phyloP scores from a whole-genome alignment of 495 filamentous ascomycete species.

The Hypoxylon crocopeplum region DNA sequence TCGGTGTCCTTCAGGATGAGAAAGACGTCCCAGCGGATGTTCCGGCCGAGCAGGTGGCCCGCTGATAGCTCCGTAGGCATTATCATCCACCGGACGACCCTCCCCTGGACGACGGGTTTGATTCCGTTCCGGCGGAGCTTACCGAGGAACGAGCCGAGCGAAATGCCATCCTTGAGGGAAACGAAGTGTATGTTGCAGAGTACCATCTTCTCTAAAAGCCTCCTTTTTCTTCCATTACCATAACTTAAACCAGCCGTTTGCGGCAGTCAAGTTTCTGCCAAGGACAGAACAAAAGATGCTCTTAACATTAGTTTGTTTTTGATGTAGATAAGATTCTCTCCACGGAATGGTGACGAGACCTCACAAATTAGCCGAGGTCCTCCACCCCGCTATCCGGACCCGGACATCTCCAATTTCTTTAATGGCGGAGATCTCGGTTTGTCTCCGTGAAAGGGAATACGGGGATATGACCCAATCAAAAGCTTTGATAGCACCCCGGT shows the following conservation, averaged over 20 bases:
- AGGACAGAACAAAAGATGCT: too few relatives aligned
- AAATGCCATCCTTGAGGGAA: conserved; percentile 39
- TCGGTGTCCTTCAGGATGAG: conserved; percentile 52
- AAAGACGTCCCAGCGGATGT: conserved; percentile 63
- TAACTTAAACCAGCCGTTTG: too few relatives aligned
- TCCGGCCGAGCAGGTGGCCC: conserved; percentile 52
- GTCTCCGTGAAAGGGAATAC: too few relatives aligned
- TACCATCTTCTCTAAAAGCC: conserved; percentile 46
- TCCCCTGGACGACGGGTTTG: conserved; percentile 53
- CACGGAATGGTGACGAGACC: background rate
- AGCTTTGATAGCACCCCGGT: too few relatives aligned
- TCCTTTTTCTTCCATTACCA: background rate
- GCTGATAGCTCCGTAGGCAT: conserved; percentile 58
- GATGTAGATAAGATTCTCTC: too few relatives aligned
- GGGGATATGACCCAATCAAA: too few relatives aligned
- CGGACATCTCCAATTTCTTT: background rate
- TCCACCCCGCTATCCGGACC: conserved; percentile 1
- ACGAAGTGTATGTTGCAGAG: conserved; percentile 55
- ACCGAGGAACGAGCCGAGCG: conserved; percentile 49
- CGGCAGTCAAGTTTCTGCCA: too few relatives aligned
- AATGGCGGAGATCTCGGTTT: too few relatives aligned
- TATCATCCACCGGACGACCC: conserved; percentile 63
- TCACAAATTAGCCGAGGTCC: conserved; percentile 19
- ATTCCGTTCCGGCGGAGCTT: conserved; percentile 42
- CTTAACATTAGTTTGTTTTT: too few relatives aligned